Conservation (phyloP, 441 rosid genomes). For the Eugenia klotzschiana region DNA sequence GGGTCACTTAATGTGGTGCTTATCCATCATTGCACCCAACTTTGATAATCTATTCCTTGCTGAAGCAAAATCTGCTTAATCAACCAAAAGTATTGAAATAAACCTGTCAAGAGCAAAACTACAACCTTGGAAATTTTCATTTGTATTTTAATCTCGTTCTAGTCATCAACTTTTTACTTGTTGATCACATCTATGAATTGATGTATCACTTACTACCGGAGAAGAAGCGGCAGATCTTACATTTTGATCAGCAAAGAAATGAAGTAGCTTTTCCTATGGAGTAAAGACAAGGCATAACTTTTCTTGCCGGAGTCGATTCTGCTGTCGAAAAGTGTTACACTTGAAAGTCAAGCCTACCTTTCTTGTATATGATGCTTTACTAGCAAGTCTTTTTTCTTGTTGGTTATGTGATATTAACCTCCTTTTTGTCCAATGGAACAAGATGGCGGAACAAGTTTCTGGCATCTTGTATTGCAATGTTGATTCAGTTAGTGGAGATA, state of each 20-base stretch:
- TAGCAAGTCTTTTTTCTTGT: background rate
- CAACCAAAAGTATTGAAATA: background rate
- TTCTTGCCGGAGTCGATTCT: background rate
- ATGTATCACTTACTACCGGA: background rate
- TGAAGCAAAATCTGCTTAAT: background rate
- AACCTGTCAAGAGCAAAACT: background rate
- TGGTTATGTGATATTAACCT: slow-evolving; percentile 1
- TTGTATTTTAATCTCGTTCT: background rate
- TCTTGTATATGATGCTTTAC: background rate
- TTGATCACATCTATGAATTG: background rate
- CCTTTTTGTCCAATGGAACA: slow-evolving; percentile 7
- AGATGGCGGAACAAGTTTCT: slow-evolving; percentile 78
- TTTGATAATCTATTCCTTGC: background rate
- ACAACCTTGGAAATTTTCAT: background rate
- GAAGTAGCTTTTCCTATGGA: background rate
- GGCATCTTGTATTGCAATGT: slow-evolving; percentile 50
- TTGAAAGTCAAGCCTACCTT: background rate
- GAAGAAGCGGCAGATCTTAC: background rate
- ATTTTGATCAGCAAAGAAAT: background rate
- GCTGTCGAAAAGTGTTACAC: background rate
- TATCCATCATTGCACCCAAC: background rate
- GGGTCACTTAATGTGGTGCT: background rate
- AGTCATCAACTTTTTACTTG: background rate
- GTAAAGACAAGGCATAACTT: background rate
- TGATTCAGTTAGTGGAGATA: slow-evolving; percentile 50